Base-by-base conservation (phyloP, 2,329 filamentous ascomycete species). In the Pyrenophora teres region DNA sequence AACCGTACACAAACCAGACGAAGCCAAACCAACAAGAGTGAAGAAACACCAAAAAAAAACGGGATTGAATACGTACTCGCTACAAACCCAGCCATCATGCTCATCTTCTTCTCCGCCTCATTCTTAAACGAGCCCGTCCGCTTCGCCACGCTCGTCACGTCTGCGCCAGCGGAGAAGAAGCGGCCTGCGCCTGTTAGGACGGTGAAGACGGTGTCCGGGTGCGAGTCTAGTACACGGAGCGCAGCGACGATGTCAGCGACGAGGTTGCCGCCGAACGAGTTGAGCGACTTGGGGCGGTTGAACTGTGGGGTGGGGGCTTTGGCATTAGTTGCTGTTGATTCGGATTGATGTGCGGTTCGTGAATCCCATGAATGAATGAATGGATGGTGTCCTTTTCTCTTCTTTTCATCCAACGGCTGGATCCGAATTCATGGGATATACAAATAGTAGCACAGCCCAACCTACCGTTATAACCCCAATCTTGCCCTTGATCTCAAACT, bases 141-240 rank as follows among this genome's bases (percentile, higher is more conserved):
- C 49, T 0, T 23, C 1, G 33, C 21, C 10, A 60, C 56, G 67
- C 75, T 72, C 59, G 71, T 75, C 1, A 81, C 75, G 68, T 81
- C 78, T 15, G 79, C 78, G 15, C 79, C 79, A 0, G 78, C 76
- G 16, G 74, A 78, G 60, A 81, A 81, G 64, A 80, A 81, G 9
- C 78, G 68, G 2, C 79, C 79, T 56, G 79, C 78, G 15, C 79
- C 79, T 0, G 78, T 81, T 9, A 81, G 55, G 1, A 81, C 78
- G 1, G 79, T 81, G 59, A 81, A 80, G 12, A 80, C 63, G 4
- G 79, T 81, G 33, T 77, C 73, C 3, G 78, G 78, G 55, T 81
- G 71, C 30, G 77, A 71, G 56, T 81, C 73, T 3, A 81, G 68
- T 31, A 75, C 71, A 50, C 78, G 67, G 1, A 81, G 64, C 0